Conservation (phyloP, 176 grass and related monocot species). For the Juncus effusus region DNA sequence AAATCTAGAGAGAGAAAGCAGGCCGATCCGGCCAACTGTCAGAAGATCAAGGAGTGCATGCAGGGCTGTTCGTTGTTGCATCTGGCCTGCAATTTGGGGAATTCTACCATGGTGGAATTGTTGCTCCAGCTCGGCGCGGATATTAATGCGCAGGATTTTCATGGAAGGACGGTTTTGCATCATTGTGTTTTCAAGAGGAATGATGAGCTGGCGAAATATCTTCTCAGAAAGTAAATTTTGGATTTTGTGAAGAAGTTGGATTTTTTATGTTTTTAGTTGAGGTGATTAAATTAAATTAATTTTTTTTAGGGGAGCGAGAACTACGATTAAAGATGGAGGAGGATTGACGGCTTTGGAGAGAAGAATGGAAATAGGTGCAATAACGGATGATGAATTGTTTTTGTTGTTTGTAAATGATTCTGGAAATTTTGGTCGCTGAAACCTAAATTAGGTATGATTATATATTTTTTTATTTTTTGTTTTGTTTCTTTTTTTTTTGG, state of each 20-base stretch:
- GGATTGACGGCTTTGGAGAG: slow-evolving; percentile 38
- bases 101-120: slow-evolving; percentile 87
- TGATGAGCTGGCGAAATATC: slow-evolving; percentile 62
- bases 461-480: neutral
- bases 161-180: slow-evolving; percentile 71
- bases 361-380: slow-evolving; percentile 38
- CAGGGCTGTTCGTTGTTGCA: slow-evolving; percentile 95
- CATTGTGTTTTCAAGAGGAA: slow-evolving; percentile 77
- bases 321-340: slow-evolving; percentile 39
- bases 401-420: slow-evolving; percentile 36
- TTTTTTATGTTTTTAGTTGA: neutral
- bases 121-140: slow-evolving; percentile 88
- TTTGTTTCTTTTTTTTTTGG: neutral
- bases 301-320: slow-evolving; percentile 26
- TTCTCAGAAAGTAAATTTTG: slow-evolving; percentile 69
- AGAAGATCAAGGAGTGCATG: slow-evolving; percentile 37
- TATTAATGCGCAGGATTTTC: slow-evolving; percentile 72
- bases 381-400: slow-evolving; percentile 41
- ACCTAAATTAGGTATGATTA: slow-evolving; percentile 24
- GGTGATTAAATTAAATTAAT: slow-evolving; percentile 14
- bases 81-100: slow-evolving; percentile 69
- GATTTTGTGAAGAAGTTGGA: neutral
- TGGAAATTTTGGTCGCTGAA: neutral
- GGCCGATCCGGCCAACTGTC: slow-evolving; percentile 18
- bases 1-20: slow-evolving; percentile 30